phyloP scores from a whole-genome alignment of 441 rosid genomes.

The Pelargonium cotyledonis region DNA sequence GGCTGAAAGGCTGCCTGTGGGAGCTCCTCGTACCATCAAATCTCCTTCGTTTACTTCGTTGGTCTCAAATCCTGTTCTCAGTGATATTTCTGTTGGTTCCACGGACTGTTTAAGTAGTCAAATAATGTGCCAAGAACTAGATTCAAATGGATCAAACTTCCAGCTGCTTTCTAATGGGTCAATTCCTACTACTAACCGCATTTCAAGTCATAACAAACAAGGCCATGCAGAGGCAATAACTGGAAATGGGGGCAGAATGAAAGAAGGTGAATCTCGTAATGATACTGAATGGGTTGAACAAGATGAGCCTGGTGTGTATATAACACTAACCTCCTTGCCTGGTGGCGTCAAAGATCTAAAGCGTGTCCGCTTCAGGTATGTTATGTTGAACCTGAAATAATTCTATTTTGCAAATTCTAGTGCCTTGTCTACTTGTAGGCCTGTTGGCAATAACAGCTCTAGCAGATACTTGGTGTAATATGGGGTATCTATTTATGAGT shows the following conservation, averaged over 20 bases:
- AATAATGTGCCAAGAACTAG: constrained; percentile 40
- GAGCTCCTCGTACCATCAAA: constrained; percentile 48
- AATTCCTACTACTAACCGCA: constrained; percentile 32
- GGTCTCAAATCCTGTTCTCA: constrained; percentile 48
- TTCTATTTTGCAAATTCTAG: background rate
- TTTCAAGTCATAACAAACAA: constrained; percentile 32
- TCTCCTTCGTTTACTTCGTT: constrained; percentile 49
- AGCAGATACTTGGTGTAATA: no score
- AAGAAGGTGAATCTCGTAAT: constrained; percentile 52
- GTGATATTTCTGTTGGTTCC: constrained; percentile 39
- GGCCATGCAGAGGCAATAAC: constrained; percentile 41
- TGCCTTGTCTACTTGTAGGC: background rate
- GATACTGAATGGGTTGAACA: constrained; percentile 93
- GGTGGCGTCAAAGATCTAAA: constrained; percentile 87
- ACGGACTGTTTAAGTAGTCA: constrained; percentile 45
- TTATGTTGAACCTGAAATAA: constrained; percentile 8
- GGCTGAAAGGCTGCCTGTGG: constrained; percentile 87
- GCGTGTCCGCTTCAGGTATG: constrained; percentile 92
- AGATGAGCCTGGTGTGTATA: constrained; percentile 92
- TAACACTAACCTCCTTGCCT: constrained; percentile 71
- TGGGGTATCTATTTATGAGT: no score
- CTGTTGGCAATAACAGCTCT: no score
- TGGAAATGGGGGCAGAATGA: constrained; percentile 45
- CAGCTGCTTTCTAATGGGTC: constrained; percentile 51
- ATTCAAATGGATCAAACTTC: constrained; percentile 37